phyloP scores from a whole-genome alignment of 2,329 filamentous ascomycete species.

The Penicillium capsulatum region DNA sequence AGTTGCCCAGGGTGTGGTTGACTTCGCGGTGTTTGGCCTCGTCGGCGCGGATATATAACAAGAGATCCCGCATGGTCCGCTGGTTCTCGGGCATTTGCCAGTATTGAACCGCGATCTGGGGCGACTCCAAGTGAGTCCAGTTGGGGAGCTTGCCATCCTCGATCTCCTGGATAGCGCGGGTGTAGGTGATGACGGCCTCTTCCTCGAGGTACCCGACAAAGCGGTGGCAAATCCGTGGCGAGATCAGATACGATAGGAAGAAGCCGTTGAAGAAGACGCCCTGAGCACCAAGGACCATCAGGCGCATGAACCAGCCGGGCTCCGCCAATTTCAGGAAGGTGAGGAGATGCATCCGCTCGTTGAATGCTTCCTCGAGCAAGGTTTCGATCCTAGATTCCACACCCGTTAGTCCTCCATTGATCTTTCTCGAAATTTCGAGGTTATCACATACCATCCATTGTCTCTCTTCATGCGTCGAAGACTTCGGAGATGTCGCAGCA shows the following conservation, averaged over 20 bases:
- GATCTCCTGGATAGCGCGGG: slow-evolving; percentile 79
- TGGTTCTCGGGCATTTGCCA: slow-evolving; percentile 89
- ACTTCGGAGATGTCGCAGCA: slow-evolving; percentile 82
- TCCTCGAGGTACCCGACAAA: slow-evolving; percentile 98
- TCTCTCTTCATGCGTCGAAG: slow-evolving; percentile 83
- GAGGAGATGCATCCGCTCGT: slow-evolving; percentile 88
- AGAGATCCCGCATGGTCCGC: slow-evolving; percentile 76
- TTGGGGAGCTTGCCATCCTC: slow-evolving; percentile 77
- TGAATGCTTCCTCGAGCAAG: slow-evolving; percentile 82
- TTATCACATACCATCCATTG: slow-evolving; percentile 67
- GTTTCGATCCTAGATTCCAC: slow-evolving; percentile 84
- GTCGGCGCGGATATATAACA: slow-evolving; percentile 85
- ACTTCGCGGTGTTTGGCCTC: slow-evolving; percentile 89
- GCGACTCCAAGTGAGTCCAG: slow-evolving; percentile 74
- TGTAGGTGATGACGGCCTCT: slow-evolving; percentile 94
- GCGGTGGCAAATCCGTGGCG: slow-evolving; percentile 81
- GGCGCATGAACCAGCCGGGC: slow-evolving; percentile 82
- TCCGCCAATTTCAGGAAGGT: slow-evolving; percentile 90
- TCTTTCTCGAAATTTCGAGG: no score
- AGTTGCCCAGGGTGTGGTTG: slow-evolving; percentile 88
- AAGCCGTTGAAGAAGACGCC: slow-evolving; percentile 95
- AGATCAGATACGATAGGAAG: slow-evolving; percentile 83
- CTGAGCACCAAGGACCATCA: slow-evolving; percentile 87
- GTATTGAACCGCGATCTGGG: slow-evolving; percentile 85
- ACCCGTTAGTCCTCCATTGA: no score